These are phyloP conservation scores for Puccinia hordei DNA, from an alignment of 1,284 basidiomycete species.

Conservation along the genomic window DNA sequence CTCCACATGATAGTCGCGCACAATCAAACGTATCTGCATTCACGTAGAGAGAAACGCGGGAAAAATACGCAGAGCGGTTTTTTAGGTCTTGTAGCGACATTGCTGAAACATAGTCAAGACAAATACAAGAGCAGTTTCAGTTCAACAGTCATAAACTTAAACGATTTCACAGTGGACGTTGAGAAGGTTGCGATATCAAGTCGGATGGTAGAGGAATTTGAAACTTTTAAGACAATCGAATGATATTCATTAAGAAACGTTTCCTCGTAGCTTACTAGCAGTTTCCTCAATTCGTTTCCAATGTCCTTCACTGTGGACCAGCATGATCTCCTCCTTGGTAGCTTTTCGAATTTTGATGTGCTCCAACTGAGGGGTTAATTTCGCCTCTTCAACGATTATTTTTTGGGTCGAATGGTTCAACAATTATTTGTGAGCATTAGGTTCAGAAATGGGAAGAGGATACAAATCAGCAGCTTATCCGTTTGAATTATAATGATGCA, in stretches of 20 bases:
- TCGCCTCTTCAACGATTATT: constrained; percentile 58
- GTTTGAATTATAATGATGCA: background rate
- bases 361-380: constrained; percentile 74
- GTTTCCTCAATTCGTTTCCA: constrained; percentile 78
- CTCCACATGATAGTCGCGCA: constrained; percentile 86
- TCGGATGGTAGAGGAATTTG: background rate
- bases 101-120: constrained; percentile 61
- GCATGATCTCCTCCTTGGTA: constrained; percentile 73
- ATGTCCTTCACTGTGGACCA: constrained; percentile 85
- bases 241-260: background rate
- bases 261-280: constrained; percentile 13
- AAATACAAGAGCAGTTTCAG: constrained; percentile 54
- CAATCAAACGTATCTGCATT: constrained; percentile 79
- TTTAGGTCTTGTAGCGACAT: constrained; percentile 72
- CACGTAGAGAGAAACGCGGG: constrained; percentile 87
- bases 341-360: constrained; percentile 75
- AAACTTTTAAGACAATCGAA: background rate
- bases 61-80: constrained; percentile 84
- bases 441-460: background rate
- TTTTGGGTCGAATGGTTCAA: background rate
- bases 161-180: background rate
- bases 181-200: background rate
- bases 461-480: background rate
- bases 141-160: constrained; percentile 46
- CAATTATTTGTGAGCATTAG: background rate